Base-by-base conservation (phyloP, 192 early-diverging fungal genomes). In the Geranomyces michiganensis region DNA sequence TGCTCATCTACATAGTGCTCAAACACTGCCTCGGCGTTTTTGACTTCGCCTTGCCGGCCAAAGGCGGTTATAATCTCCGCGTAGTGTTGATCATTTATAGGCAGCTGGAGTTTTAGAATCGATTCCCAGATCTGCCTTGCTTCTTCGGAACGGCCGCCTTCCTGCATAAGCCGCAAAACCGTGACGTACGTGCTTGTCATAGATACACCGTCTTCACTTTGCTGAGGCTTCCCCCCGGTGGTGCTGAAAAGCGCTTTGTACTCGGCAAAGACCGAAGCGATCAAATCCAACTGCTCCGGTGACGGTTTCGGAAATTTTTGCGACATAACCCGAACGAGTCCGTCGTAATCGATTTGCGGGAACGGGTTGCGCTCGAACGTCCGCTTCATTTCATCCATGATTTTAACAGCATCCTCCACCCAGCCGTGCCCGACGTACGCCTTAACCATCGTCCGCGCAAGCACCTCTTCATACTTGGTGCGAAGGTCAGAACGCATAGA, bases 1-100 rank as follows among this genome's bases (percentile, higher is more conserved):
- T 64, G 62, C 27, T 64, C 62, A 19, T 64, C 62, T 3, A 64
- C 62, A 36, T 64, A 64, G 12, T 64, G 17, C 43, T 64, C 62
- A 46, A 64, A 64, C n/a, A 64, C 41, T 3, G 32, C 17, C 21
- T 64, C 62, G 8, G 62, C 62, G 15, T 19, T 29, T 29, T 27
- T 33, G 5, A 60, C 58, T 17, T 60, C 58, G 27, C 58, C 58
- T 9, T 19, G 21, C 7, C 31, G 17, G 29, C 58, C 58, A 60
- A 33, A 32, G 1, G 9, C 17, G 31, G 31, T 7, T 7, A 60
- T 60, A 7, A 60, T 19, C 7, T 60, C 24, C 4, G 6, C 8
- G 58, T 26, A 31, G 4, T 53, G n/a, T 53, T 53, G n/a, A 26
- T n/a, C 24, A 53, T 15, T 26, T 3, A 53, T 7, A n/a, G 51